These are phyloP conservation scores for Debaryomycetaceae sp. DNA, from an alignment of 1,139 yeast genomes.

Conservation along the genomic window DNA sequence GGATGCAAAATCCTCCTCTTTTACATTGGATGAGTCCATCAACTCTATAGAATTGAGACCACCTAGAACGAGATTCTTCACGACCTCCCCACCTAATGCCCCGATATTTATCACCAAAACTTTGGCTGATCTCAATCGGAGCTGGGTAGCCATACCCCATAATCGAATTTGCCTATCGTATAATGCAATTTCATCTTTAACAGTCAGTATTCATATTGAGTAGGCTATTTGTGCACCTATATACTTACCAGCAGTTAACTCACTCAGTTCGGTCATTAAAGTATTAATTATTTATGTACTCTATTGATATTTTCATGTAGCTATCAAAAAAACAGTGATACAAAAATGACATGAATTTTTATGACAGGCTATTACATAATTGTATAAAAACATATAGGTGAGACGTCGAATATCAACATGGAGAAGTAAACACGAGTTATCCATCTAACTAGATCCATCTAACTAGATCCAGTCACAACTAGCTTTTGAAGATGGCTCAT, in stretches of 20 bases:
- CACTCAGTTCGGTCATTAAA: conserved; percentile 4
- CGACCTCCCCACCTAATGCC: conserved; percentile 73
- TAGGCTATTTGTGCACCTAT: not conserved
- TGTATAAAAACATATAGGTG: not conserved
- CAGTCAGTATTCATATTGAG: conserved; percentile 2
- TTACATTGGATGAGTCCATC: conserved; percentile 54
- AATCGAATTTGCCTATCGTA: conserved; percentile 93
- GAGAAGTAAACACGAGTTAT: not conserved
- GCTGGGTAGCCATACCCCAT: conserved; percentile 96
- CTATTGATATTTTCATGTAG: not conserved
- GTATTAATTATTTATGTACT: conserved; percentile 1
- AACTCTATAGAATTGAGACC: conserved; percentile 80
- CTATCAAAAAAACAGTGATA: not conserved
- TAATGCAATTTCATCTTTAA: conserved; percentile 75
- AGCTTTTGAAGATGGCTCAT: conserved; percentile 87
- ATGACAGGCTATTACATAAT: not conserved
- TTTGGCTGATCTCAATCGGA: conserved; percentile 69
- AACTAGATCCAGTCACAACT: conserved; percentile 56
- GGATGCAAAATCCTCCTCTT: conserved; percentile 64
- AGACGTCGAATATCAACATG: not conserved
- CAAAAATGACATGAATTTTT: conserved; percentile 2
- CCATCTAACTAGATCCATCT: conserved; percentile 34
- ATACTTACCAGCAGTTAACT: conserved; percentile 11
- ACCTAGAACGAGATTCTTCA: conserved; percentile 82
- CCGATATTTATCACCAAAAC: conserved; percentile 67